A percentile compares a stretch with the other conserved stretches of the same genome.
These are phyloP conservation scores for Amylocarpus encephaloides DNA, from an alignment of 2,329 filamentous ascomycete species.

Conservation along the genomic window DNA sequence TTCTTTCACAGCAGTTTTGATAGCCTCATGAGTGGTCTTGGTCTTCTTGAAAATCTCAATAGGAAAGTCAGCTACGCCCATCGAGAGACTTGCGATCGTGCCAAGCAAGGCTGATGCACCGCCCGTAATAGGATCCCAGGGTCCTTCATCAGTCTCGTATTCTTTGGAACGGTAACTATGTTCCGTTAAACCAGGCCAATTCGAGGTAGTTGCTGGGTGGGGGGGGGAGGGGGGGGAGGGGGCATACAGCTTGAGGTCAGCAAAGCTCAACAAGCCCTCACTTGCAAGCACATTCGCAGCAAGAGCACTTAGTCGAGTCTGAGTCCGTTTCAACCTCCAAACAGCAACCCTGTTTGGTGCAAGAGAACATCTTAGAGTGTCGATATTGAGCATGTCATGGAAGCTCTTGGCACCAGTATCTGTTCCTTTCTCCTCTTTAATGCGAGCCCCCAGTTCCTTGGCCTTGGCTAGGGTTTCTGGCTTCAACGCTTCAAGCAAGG, in stretches of 20 bases:
- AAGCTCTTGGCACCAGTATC: slow-evolving; percentile 61
- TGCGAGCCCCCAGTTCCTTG: slow-evolving; percentile 47
- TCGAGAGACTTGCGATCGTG: slow-evolving; percentile 72
- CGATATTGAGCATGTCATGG: slow-evolving; percentile 61
- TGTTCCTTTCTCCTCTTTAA: slow-evolving; percentile 58
- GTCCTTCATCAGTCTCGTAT: slow-evolving; percentile 72
- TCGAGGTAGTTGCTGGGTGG: background rate
- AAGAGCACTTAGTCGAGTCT: slow-evolving; percentile 63
- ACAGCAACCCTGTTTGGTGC: slow-evolving; percentile 62
- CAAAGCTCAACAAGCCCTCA: slow-evolving; percentile 57
- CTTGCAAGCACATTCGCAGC: slow-evolving; percentile 65
- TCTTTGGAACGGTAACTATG: slow-evolving; percentile 50
- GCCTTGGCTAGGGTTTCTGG: slow-evolving; percentile 53
- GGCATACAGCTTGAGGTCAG: slow-evolving; percentile 65
- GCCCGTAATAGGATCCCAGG: slow-evolving; percentile 72
- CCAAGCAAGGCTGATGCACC: slow-evolving; percentile 73
- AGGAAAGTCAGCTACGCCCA: slow-evolving; percentile 73
- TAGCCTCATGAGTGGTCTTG: slow-evolving; percentile 19
- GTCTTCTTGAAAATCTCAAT: slow-evolving; percentile 46
- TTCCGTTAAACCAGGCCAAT: slow-evolving; percentile 2
- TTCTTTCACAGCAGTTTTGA: slow-evolving; percentile 6
- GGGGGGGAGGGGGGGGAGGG: too few species aligned
- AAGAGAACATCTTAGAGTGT: slow-evolving; percentile 63
- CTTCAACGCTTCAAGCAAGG: slow-evolving; percentile 54
- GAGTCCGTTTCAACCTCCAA: slow-evolving; percentile 66